These are phyloP conservation scores for Rhodomyrtus psidioides DNA, from an alignment of 441 rosid species.

Conservation along the genomic window DNA sequence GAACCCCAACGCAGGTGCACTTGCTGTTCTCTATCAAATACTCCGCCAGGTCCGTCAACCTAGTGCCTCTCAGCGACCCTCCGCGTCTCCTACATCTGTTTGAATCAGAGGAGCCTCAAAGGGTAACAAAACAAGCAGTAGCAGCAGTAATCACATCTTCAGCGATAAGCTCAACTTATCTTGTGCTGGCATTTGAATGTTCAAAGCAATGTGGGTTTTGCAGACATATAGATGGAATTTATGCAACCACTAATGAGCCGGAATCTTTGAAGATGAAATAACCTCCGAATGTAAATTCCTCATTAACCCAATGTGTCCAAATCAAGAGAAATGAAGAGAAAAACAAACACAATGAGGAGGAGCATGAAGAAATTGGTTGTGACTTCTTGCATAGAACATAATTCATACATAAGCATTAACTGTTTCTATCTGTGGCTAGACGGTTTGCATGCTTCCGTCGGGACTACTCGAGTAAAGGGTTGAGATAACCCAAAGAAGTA, in stretches of 20 bases:
- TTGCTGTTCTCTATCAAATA: constrained; percentile 73
- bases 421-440: neutral
- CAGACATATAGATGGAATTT: neutral
- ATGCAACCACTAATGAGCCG: neutral
- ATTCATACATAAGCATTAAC: neutral
- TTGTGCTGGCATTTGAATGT: neutral
- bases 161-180: neutral
- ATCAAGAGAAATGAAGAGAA: neutral
- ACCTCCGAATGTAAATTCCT: neutral
- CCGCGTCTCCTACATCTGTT: constrained; percentile 38
- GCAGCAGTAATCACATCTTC: neutral
- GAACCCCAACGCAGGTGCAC: constrained; percentile 81
- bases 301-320: neutral
- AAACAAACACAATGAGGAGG: neutral
- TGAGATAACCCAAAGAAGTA: neutral
- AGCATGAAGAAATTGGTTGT: neutral
- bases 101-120: neutral
- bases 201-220: neutral
- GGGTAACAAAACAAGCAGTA: neutral
- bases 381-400: neutral
- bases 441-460: neutral
- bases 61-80: constrained; percentile 40
- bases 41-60: constrained; percentile 60
- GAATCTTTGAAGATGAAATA: neutral
- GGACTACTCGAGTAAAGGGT: neutral